Evolutionary conservation across 2,329 filamentous ascomycete genomes (phyloP).

Genomic region (Epichloe uncinata): DNA sequence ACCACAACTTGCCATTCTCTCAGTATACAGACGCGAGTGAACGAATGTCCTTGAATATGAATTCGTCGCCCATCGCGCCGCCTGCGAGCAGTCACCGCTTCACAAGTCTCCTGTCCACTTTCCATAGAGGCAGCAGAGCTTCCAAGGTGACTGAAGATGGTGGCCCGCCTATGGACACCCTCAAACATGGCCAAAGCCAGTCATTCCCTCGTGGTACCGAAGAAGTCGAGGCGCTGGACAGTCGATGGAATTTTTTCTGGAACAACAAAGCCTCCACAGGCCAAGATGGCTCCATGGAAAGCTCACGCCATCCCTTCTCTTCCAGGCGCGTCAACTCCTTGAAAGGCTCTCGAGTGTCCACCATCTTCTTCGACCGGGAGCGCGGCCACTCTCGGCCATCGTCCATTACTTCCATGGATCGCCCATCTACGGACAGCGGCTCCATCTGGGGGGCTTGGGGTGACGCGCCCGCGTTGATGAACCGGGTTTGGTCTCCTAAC

Average conservation of each 20-base stretch:
- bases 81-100: constrained; percentile 22
- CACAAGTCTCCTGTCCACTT: constrained; percentile 43
- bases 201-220: constrained; percentile 56
- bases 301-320: constrained; percentile 24
- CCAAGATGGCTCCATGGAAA: constrained; percentile 23
- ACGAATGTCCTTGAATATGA: constrained; percentile 24
- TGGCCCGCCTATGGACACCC: constrained; percentile 51
- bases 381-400: constrained; percentile 50
- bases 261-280: constrained; percentile 41
- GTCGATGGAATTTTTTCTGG: constrained; percentile 44
- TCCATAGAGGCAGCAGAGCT: constrained; percentile 45
- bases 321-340: constrained; percentile 33
- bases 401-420: constrained; percentile 55
- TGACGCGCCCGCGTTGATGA: constrained; percentile 35
- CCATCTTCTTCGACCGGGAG: constrained; percentile 38
- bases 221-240: constrained; percentile 38
- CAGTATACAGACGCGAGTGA: constrained; percentile 35
- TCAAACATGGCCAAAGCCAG: constrained; percentile 62
- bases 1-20: constrained; percentile 43
- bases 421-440: constrained; percentile 66
- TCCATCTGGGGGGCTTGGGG: constrained; percentile 56
- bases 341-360: constrained; percentile 33
- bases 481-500: constrained; percentile 52
- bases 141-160: constrained; percentile 35
- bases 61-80: constrained; percentile 26